Evolutionary conservation across 768 basidiomycete genomes (phyloP), one percentile per base, ranked within the genome.

Genomic region (Agaricus sinodeliciosus): DNA sequence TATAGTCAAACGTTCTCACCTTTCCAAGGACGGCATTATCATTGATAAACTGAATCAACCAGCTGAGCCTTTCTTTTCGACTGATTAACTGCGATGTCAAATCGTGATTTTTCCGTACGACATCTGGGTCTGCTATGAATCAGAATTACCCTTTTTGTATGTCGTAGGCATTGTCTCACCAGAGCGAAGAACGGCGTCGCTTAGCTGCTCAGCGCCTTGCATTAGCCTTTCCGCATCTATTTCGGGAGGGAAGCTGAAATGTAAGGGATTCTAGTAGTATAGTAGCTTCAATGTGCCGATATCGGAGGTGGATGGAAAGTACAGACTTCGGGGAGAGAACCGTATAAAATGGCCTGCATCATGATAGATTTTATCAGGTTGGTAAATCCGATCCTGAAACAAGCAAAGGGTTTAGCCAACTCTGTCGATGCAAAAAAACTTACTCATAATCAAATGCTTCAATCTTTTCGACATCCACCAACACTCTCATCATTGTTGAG

Each of bases 21-120:
- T 89, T 91, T 36, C 71, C 72, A 34, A 94, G 71, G 4, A 85
- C 85, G 0, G 79, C 84, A 65, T 95, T 95, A 48, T 90, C 85
- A 42, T 92, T 89, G 61, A 96, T 88, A 64, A 93, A 95, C 22
- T 76, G 77, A 58, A 95, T 89, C n/a, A 97, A 74, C 77, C 89
- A 91, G 49, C 81, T 82, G 26, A 94, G 70, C 35, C 90, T 73
- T 50, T 86, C 82, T 61, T 85, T 85, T 26, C 90, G 79, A 37
- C 81, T 82, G 4, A 75, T 77, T 57, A 97, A 67, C 62, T 94
- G 93, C 1, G 83, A 75, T 13, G 82, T 82, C 39, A 95, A 71
- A 63, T 96, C 94, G 60, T 90, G 86, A 56, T 87, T 87, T 8
- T 80, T 75, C 37, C 79, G 69, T 45, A 93, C 82, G 57, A 90